phyloP scores from a whole-genome alignment of 176 grass and related monocot species.

The Hyparrhenia diplandra region DNA sequence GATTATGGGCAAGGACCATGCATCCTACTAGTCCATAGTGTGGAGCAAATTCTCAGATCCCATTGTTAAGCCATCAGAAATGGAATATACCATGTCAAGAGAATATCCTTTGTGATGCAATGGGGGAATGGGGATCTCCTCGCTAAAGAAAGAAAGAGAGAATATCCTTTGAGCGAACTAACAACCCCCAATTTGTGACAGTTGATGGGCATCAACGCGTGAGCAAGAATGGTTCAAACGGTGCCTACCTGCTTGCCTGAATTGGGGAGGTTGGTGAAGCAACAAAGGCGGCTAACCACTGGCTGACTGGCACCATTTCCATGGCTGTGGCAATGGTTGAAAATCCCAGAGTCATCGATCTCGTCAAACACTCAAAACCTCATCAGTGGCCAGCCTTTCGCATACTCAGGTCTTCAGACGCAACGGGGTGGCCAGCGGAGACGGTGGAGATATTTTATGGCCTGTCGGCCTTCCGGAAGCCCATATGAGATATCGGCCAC shows the following conservation, averaged over 20 bases:
- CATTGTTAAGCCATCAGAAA: not conserved
- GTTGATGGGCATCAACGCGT: not conserved
- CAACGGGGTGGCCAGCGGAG: too few species aligned
- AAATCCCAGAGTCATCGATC: too few species aligned
- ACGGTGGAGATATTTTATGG: too few species aligned
- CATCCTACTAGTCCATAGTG: not conserved
- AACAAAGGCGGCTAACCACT: not conserved
- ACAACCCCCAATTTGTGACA: not conserved
- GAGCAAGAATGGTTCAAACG: not conserved
- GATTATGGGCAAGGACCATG: not conserved
- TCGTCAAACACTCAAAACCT: too few species aligned
- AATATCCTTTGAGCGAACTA: conserved; percentile 1
- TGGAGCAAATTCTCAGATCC: not conserved
- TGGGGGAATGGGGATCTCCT: too few species aligned
- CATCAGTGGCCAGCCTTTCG: not conserved
- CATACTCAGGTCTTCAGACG: too few species aligned
- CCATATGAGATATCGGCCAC: too few species aligned
- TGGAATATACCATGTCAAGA: not conserved
- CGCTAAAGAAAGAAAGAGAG: too few species aligned
- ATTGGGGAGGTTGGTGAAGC: conserved; percentile 20
- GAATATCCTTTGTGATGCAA: not conserved
- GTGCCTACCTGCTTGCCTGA: not conserved
- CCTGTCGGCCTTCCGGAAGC: too few species aligned
- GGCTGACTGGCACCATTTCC: too few species aligned
- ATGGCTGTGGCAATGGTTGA: too few species aligned